Base-by-base conservation (phyloP, 805 yeast genomes). In the Zygoascus tannicola region DNA sequence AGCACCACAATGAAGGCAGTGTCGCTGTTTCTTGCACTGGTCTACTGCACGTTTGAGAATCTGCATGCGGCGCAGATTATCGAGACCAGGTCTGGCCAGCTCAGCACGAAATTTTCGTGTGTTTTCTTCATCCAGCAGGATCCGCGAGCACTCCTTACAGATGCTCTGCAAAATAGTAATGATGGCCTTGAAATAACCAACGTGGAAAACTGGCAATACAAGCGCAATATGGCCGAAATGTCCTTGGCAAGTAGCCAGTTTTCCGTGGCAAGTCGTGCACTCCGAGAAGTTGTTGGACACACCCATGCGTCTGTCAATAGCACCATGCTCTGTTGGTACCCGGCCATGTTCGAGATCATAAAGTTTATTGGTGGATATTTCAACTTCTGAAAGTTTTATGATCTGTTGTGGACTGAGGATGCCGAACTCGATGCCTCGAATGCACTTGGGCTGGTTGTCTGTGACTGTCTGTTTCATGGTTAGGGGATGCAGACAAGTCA, bases 191-290 rank as follows among this genome's bases (percentile, higher is more conserved):
- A 92, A 92, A 63, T 88, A 92, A 16, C 99, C 99, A 38, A 92
- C 92, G 59, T 92, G 98, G 67, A 90, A 92, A 12, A 88, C 97
- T 1, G 99, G 99, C 37, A 92, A 69, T 0, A 97, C 95, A 42
- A 92, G 72, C 56, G 85, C 77, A 50, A 92, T 76, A 58, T 94
- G 96, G 35, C 99, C 99, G 62, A 92, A 92, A 67, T 92, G 99
- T 46, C 99, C 99, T 66, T 90, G 97, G 63, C 99, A 92, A 1
- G 95, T 76, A 0, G 95, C 95, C 51, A 92, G 67, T 53, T 79
- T 78, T 2, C 97, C 97, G 55, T 78, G 85, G 66, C 99, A 92
- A 0, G 97, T 94, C 12, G 75, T 62, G 69, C 99, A 92, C 59
- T 83, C 94, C 14, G 78, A 69, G n/a, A 81, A 65, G 53, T 85